A percentile compares a stretch with the other conserved stretches of the same genome.
These are phyloP conservation scores for Hibiscus trionum DNA, from an alignment of 345 rosid genomes.

Conservation along the genomic window DNA sequence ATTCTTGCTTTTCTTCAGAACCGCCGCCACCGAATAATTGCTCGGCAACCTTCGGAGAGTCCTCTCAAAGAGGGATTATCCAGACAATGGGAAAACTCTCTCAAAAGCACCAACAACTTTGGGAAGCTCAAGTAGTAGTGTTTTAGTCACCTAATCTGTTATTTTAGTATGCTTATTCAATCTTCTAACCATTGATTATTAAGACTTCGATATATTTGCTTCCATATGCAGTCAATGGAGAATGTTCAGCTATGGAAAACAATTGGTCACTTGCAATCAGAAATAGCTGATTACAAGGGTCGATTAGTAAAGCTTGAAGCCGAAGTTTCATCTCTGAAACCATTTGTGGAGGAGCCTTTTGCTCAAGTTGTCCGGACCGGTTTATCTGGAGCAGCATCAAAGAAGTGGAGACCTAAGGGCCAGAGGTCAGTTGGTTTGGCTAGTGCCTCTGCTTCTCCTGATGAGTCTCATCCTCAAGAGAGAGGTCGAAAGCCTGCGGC, in stretches of 20 bases:
- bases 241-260: constrained; percentile 28
- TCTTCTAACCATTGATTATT: not conserved
- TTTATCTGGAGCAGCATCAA: constrained; percentile 18
- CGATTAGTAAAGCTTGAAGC: constrained; percentile 27
- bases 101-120: constrained; percentile 34
- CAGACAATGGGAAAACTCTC: constrained; percentile 29
- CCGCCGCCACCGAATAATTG: constrained; percentile 5
- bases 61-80: constrained; percentile 26
- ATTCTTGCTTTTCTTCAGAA: constrained; percentile 16
- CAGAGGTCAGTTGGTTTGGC: constrained; percentile 19
- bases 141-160: not conserved
- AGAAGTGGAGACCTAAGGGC: constrained; percentile 29
- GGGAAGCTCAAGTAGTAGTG: constrained; percentile 38
- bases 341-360: constrained; percentile 9
- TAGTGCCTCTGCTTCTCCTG: constrained; percentile 18
- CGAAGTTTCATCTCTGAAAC: constrained; percentile 25
- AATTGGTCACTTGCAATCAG: constrained; percentile 30
- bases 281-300: constrained; percentile 27
- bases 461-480: constrained; percentile 18
- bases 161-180: not conserved
- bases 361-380: constrained; percentile 9
- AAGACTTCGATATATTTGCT: not conserved
- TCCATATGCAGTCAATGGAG: constrained; percentile 27
- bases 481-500: constrained; percentile 20
- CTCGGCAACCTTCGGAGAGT: constrained; percentile 15